These are phyloP conservation scores for Hyaloscypha variabilis DNA, from an alignment of 495 filamentous ascomycete species.

Conservation along the genomic window DNA sequence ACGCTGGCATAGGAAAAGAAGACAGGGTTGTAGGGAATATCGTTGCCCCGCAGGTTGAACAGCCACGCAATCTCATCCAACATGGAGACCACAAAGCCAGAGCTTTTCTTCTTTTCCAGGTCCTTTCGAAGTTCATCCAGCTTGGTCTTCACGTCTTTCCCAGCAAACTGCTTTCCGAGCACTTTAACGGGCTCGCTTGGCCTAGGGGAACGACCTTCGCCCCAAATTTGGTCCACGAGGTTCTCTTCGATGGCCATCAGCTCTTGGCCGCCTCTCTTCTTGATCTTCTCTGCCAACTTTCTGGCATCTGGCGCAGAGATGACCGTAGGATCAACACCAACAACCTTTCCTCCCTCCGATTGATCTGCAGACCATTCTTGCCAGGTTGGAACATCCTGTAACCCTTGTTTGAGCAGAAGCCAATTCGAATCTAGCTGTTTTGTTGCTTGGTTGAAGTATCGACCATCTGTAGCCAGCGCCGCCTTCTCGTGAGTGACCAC, in stretches of 20 bases:
- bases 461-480: constrained; percentile 90
- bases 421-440: constrained; percentile 94
- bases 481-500: constrained; percentile 87
- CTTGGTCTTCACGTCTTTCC: constrained; percentile 83
- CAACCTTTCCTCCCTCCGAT: constrained; percentile 79
- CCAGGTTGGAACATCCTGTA: constrained; percentile 95
- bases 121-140: constrained; percentile 87
- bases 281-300: constrained; percentile 84
- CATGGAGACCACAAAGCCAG: constrained; percentile 90
- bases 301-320: constrained; percentile 84
- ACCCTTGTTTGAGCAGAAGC: constrained; percentile 87
- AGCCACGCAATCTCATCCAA: constrained; percentile 98
- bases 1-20: constrained; percentile 97
- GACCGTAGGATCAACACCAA: constrained; percentile 90
- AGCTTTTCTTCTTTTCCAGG: constrained; percentile 85
- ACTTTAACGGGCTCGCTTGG: constrained; percentile 77
- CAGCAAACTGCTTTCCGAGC: constrained; percentile 72
- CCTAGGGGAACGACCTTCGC: constrained; percentile 65
- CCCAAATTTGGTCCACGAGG: constrained; percentile 89
- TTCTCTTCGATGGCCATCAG: constrained; percentile 76
- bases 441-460: constrained; percentile 97
- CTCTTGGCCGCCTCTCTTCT: constrained; percentile 80
- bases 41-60: constrained; percentile 93
- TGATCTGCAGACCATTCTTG: constrained; percentile 95
- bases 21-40: constrained; percentile 98